These are phyloP conservation scores for Neobulgaria alba DNA, from an alignment of 2,329 filamentous ascomycete genomes.

Conservation along the genomic window DNA sequence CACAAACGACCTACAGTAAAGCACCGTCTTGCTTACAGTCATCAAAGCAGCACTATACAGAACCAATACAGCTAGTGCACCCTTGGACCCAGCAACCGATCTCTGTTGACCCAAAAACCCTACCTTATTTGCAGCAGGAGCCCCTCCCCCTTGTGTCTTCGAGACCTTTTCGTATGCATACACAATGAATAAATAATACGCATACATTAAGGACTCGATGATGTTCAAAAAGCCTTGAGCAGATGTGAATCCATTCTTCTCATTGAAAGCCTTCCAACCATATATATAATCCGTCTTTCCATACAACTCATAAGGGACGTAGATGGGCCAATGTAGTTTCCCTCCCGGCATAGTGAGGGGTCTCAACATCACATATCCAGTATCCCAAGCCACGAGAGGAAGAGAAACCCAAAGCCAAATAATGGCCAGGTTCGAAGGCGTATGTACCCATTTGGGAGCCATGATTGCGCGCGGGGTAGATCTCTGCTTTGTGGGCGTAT, in stretches of 20 bases:
- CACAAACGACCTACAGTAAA: slow-evolving; percentile 59
- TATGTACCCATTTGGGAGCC: slow-evolving; percentile 43
- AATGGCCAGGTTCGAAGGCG: slow-evolving; percentile 47
- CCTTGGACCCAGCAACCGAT: slow-evolving; percentile 41
- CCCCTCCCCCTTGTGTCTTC: slow-evolving; percentile 21
- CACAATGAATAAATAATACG: slow-evolving; percentile 50
- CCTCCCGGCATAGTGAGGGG: slow-evolving; percentile 62
- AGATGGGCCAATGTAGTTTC: slow-evolving; percentile 50
- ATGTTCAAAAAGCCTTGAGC: slow-evolving; percentile 54
- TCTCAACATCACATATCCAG: slow-evolving; percentile 54
- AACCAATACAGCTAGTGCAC: slow-evolving; percentile 44
- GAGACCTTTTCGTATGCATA: slow-evolving; percentile 32
- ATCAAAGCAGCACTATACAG: slow-evolving; percentile 51
- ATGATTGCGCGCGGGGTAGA: slow-evolving; percentile 20
- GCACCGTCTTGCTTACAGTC: slow-evolving; percentile 58
- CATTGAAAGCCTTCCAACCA: slow-evolving; percentile 53
- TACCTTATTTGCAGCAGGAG: slow-evolving; percentile 26
- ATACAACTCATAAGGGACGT: slow-evolving; percentile 59
- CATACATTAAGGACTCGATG: slow-evolving; percentile 49
- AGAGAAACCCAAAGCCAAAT: slow-evolving; percentile 55
- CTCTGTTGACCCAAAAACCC: slow-evolving; percentile 40
- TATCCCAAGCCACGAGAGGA: slow-evolving; percentile 60
- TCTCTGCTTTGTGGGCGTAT: slow-evolving; percentile 20
- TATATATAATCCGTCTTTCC: slow-evolving; percentile 58
- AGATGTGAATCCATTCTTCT: slow-evolving; percentile 53